Conservation (phyloP, 78 protist genomes). For the Dictyostelium discoideum region DNA sequence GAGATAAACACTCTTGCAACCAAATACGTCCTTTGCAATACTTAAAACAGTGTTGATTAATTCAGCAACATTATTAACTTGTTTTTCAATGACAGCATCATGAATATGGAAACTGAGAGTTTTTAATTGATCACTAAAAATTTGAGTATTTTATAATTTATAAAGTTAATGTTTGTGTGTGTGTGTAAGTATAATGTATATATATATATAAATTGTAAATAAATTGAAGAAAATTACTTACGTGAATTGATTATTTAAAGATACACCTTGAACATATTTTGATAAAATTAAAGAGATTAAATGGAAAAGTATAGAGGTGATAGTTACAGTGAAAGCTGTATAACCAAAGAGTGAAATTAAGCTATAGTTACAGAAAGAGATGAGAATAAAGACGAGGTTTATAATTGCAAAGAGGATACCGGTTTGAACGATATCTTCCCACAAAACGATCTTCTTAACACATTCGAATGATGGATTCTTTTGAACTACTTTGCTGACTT, state of each 20-base stretch:
- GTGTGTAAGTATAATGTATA: no score
- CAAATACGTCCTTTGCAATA: constrained; percentile 46
- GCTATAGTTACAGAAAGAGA: constrained; percentile 11
- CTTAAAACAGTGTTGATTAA: constrained; percentile 11
- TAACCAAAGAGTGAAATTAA: constrained; percentile 50
- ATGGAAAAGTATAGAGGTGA: constrained; percentile 17
- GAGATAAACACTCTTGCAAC: constrained; percentile 39
- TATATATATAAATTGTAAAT: no score
- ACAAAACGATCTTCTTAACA: constrained; percentile 24
- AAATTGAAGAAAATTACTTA: not conserved
- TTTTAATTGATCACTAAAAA: constrained; percentile 56
- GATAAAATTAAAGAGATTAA: constrained; percentile 4
- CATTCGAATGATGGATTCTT: constrained; percentile 54
- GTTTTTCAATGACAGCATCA: constrained; percentile 61
- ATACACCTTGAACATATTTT: constrained; percentile 37
- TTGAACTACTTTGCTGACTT: not conserved
- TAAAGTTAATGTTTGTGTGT: not conserved
- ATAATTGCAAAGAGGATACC: constrained; percentile 52
- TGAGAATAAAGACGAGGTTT: constrained; percentile 43
- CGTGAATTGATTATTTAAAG: constrained; percentile 45
- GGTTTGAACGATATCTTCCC: constrained; percentile 67
- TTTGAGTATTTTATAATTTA: not conserved
- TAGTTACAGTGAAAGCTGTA: constrained; percentile 30
- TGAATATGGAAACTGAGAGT: constrained; percentile 63
- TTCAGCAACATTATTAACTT: constrained; percentile 19